Evolutionary conservation across 192 early-diverging fungal genomes (phyloP).

Genomic region (Mortierella antarctica): DNA sequence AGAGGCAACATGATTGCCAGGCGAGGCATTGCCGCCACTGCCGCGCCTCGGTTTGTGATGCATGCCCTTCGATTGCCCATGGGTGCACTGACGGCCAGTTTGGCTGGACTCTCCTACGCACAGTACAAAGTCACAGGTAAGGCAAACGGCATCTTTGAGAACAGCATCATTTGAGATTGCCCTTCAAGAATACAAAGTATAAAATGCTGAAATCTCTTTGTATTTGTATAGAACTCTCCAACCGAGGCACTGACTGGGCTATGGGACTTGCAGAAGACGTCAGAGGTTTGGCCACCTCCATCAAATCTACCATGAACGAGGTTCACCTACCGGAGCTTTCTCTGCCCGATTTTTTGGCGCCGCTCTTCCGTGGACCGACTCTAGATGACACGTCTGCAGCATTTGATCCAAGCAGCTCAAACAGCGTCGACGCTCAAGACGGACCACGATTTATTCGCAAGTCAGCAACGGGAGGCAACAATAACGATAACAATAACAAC

Average conservation of each 20-base stretch:
- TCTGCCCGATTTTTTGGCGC: conserved; percentile 44
- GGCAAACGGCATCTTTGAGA: conserved; percentile 1
- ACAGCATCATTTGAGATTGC: background rate
- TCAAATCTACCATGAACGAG: conserved; percentile 47
- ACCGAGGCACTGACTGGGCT: conserved; percentile 51
- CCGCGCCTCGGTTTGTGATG: conserved; percentile 58
- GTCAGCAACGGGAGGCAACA: conserved; percentile 20
- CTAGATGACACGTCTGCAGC: conserved; percentile 45
- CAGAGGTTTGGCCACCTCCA: conserved; percentile 27
- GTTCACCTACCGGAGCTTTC: conserved; percentile 52
- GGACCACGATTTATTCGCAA: conserved; percentile 47
- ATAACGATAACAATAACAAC: conserved; percentile 37
- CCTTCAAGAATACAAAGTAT: background rate
- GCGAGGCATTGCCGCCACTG: conserved; percentile 43
- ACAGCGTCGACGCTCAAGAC: conserved; percentile 23
- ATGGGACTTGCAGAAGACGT: conserved; percentile 48
- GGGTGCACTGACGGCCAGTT: conserved; percentile 65
- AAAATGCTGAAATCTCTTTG: background rate
- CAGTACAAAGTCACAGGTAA: conserved; percentile 71
- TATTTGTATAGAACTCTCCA: conserved; percentile 36
- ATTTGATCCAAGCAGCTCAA: conserved; percentile 6
- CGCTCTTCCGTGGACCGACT: conserved; percentile 53
- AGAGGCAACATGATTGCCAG: conserved; percentile 17
- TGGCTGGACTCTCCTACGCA: conserved; percentile 68
- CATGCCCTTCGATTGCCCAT: conserved; percentile 67